phyloP scores from a whole-genome alignment of 805 yeast genomes.

The Candida odintsovae region DNA sequence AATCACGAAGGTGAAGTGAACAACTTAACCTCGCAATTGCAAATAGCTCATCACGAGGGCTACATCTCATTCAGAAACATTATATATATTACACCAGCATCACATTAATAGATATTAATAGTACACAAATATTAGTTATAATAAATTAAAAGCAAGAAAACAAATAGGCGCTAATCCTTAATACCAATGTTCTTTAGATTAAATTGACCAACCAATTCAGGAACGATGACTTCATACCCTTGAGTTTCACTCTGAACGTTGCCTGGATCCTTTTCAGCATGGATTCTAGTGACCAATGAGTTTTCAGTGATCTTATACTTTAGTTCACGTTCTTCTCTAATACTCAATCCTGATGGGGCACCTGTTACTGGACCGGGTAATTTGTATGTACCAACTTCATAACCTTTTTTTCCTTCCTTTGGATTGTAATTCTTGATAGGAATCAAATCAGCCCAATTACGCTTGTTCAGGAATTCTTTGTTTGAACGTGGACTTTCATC shows the following conservation, averaged over 20 bases:
- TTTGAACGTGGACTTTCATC: conserved; percentile 44
- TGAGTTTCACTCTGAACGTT: conserved; percentile 47
- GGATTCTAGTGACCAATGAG: conserved; percentile 63
- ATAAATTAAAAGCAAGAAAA: background rate
- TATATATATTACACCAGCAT: no score
- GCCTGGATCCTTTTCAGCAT: conserved; percentile 59
- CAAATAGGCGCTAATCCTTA: conserved; percentile 2
- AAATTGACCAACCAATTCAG: conserved; percentile 36
- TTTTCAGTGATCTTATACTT: conserved; percentile 51
- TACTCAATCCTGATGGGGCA: conserved; percentile 5
- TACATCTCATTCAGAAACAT: no score
- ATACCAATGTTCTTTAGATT: conserved; percentile 16
- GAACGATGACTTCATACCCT: conserved; percentile 67
- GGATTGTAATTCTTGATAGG: conserved; percentile 37
- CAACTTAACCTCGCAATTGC: no score
- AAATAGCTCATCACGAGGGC: no score
- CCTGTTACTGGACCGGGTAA: conserved; percentile 38
- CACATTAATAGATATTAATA: no score
- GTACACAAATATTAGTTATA: background rate
- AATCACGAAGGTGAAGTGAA: no score
- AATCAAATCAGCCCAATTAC: conserved; percentile 71
- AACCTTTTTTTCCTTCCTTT: conserved; percentile 11
- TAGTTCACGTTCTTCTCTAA: conserved; percentile 28
- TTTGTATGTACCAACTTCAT: conserved; percentile 25
- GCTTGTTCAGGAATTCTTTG: conserved; percentile 51